phyloP scores from a whole-genome alignment of 257 asterid genomes.

The Fraxinus pennsylvanica region DNA sequence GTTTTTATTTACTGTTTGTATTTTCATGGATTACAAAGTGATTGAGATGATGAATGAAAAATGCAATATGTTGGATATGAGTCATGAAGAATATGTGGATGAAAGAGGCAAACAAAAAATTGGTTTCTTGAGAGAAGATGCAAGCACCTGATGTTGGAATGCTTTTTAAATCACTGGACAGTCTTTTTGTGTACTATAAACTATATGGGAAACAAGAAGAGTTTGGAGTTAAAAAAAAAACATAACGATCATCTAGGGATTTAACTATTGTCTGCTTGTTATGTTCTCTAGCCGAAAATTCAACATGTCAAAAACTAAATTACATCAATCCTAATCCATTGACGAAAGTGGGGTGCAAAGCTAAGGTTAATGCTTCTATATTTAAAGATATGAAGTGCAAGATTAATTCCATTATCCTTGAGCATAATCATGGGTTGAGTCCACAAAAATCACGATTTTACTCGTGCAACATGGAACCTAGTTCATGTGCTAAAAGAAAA shows the following conservation, averaged over 20 bases:
- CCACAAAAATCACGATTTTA: background rate
- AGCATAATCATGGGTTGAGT: background rate
- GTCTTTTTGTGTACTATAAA: background rate
- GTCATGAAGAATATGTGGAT: too few species aligned
- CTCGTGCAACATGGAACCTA: background rate
- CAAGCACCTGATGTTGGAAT: background rate
- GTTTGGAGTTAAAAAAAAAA: background rate
- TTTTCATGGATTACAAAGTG: too few species aligned
- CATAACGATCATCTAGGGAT: background rate
- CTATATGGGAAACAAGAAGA: too few species aligned
- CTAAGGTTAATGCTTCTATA: background rate
- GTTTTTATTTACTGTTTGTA: too few species aligned
- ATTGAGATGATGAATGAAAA: too few species aligned
- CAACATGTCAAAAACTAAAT: background rate
- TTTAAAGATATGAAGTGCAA: background rate
- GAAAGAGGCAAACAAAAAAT: too few species aligned
- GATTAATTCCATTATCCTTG: background rate
- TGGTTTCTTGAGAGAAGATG: background rate
- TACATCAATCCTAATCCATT: background rate
- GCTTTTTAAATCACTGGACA: background rate
- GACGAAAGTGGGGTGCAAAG: background rate
- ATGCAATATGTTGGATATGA: too few species aligned
- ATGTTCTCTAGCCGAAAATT: background rate
- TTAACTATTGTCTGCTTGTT: background rate
- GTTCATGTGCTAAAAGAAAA: background rate